Conservation (phyloP, 495 filamentous ascomycete genomes). For the Letharia columbiana region DNA sequence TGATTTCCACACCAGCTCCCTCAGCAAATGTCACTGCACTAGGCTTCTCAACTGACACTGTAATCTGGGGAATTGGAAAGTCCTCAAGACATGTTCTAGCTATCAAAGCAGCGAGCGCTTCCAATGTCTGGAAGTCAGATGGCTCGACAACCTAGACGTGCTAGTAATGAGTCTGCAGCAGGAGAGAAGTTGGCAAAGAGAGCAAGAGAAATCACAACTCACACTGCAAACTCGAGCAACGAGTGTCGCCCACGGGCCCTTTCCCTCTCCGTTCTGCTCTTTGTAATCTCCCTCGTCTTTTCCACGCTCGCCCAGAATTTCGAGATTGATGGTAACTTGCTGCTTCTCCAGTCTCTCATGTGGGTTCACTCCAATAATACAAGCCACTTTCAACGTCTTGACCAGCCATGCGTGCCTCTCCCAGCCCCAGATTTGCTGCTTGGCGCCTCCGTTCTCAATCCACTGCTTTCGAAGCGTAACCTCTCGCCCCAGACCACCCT, state of each 20-base stretch:
- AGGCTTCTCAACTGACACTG: slow-evolving; percentile 49
- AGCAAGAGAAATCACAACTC: not conserved
- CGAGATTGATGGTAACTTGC: slow-evolving; percentile 39
- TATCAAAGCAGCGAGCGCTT: slow-evolving; percentile 47
- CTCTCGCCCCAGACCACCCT: slow-evolving; percentile 19
- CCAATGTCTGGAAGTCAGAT: slow-evolving; percentile 48
- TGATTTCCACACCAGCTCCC: slow-evolving; percentile 49
- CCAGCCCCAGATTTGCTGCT: slow-evolving; percentile 3
- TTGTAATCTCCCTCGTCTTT: slow-evolving; percentile 1
- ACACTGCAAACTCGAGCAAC: slow-evolving; percentile 17
- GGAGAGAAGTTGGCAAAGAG: not conserved
- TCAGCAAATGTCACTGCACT: slow-evolving; percentile 50
- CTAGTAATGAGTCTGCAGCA: not conserved
- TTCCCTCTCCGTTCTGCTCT: not conserved
- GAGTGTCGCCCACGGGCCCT: slow-evolving; percentile 16
- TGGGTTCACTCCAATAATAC: slow-evolving; percentile 49
- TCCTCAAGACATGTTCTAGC: slow-evolving; percentile 45
- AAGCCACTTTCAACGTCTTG: slow-evolving; percentile 21
- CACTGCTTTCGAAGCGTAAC: slow-evolving; percentile 6
- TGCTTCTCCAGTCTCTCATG: slow-evolving; percentile 53
- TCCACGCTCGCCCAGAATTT: slow-evolving; percentile 9
- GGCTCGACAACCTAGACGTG: slow-evolving; percentile 40
- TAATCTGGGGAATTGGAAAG: slow-evolving; percentile 44
- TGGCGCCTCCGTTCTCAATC: not conserved
- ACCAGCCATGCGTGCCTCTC: slow-evolving; percentile 14